Base-by-base conservation (phyloP, 257 asterid genomes). In the Capsicum rhomboideum region DNA sequence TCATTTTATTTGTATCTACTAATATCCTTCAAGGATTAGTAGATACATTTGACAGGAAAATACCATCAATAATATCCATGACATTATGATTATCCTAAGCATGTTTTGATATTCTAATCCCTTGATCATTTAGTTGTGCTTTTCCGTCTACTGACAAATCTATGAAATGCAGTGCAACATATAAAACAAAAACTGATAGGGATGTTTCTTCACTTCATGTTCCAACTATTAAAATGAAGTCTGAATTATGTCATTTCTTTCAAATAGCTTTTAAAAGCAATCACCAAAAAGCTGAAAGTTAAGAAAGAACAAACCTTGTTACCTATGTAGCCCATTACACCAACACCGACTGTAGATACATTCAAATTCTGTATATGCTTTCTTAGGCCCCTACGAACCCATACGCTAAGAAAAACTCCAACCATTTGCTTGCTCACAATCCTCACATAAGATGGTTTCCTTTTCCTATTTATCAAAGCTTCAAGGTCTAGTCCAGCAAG, bases 361-460 rank as follows among this genome's bases (percentile, higher is more conserved):
- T 88, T 93, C 86, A 97, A 53, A 83, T 97, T 90, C 63, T 93
- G 97, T 87, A 95, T 91, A 85, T 91, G 98, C 90, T 85, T 91
- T 46, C 99, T 88, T 89, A 97, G 89, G 89, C 91, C 91, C 86
- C 97, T 92, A 31, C 95, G 94, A 26, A 95, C 99, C 99, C 99
- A 97, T 85, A 97, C 87, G 31, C 94, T 95, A 49, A 94, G 88
- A 84, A 97, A 91, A 85, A 95, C 56, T 55, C 99, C 99, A 85
- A 97, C 98, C 98, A 97, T 94, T 87, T 94, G 99, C 90, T 97
- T 97, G 95, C 99, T 97, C 78, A 94, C 86, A 82, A 97, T 92
- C 86, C 97, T 93, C 64, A 95, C 99, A 87, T 90, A 97, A 6
- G 90, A 82, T 8, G 97, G 88, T 86, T 96, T 92, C 88, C 99